These are phyloP conservation scores for Candida andamanensis DNA, from an alignment of 805 yeast genomes.

Conservation along the genomic window DNA sequence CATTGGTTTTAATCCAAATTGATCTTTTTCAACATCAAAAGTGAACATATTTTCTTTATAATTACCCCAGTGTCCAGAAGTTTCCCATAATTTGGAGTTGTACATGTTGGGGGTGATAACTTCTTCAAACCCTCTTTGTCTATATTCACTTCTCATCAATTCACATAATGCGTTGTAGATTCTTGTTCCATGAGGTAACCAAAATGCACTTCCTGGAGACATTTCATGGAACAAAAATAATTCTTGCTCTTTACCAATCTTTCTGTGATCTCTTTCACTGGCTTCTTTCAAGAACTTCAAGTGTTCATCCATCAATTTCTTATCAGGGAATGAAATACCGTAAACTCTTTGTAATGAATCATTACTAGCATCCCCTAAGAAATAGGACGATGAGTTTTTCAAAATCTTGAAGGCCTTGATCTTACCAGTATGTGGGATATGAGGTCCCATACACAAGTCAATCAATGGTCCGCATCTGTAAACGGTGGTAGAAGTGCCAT, in stretches of 20 bases:
- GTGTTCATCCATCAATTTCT: constrained; percentile 92
- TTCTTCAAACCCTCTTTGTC: constrained; percentile 93
- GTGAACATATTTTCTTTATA: constrained; percentile 97
- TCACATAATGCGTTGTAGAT: constrained; percentile 86
- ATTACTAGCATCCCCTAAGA: constrained; percentile 86
- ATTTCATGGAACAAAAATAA: constrained; percentile 91
- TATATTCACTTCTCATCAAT: constrained; percentile 76
- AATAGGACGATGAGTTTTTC: constrained; percentile 94
- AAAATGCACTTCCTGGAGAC: constrained; percentile 97
- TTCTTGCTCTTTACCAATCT: constrained; percentile 94
- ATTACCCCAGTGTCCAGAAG: constrained; percentile 98
- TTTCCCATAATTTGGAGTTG: constrained; percentile 96
- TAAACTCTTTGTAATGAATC: constrained; percentile 96
- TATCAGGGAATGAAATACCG: constrained; percentile 98
- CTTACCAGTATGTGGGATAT: constrained; percentile 94
- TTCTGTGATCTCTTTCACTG: constrained; percentile 92
- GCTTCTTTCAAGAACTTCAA: constrained; percentile 94
- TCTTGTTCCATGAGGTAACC: constrained; percentile 99
- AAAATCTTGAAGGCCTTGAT: constrained; percentile 90
- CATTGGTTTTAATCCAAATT: constrained; percentile 92
- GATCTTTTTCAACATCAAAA: constrained; percentile 94
- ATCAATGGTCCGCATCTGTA: constrained; percentile 97
- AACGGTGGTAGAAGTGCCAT: constrained; percentile 92
- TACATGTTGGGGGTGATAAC: constrained; percentile 99
- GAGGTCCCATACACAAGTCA: constrained; percentile 97